phyloP scores from a whole-genome alignment of 2,329 filamentous ascomycete species.

The Aspergillus fijiensis region DNA sequence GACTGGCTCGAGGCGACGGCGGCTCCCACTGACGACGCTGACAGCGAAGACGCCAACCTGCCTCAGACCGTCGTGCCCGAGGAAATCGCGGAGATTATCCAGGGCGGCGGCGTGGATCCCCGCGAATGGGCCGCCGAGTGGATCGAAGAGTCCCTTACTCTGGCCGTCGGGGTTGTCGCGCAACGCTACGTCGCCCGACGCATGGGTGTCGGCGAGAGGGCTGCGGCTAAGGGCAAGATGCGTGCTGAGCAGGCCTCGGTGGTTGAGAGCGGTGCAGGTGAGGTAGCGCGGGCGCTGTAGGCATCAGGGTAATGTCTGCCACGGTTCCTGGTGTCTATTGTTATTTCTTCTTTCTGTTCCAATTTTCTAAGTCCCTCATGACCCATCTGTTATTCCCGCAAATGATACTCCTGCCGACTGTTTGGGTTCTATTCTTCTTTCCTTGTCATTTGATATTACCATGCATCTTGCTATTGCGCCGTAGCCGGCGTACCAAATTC shows the following conservation, averaged over 20 bases:
- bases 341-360: neutral
- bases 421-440: neutral
- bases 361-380: neutral
- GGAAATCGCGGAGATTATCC: slow-evolving; percentile 82
- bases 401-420: slow-evolving; percentile 12
- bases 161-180: slow-evolving; percentile 81
- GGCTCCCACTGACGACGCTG: slow-evolving; percentile 39
- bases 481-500: neutral
- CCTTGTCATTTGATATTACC: neutral
- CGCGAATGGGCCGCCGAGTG: slow-evolving; percentile 97
- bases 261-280: slow-evolving; percentile 59
- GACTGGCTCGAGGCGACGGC: slow-evolving; percentile 80
- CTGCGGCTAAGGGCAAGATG: slow-evolving; percentile 56
- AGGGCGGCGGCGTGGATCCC: slow-evolving; percentile 74
- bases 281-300: slow-evolving; percentile 57
- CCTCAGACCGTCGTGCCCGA: slow-evolving; percentile 59
- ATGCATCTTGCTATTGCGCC: neutral
- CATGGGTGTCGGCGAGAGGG: slow-evolving; percentile 93
- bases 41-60: slow-evolving; percentile 38
- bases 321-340: slow-evolving; percentile 14
- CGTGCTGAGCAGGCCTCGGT: slow-evolving; percentile 53
- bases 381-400: slow-evolving; percentile 7
- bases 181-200: slow-evolving; percentile 91
- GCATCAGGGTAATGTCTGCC: neutral
- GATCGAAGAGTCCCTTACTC: slow-evolving; percentile 81